Conservation (phyloP, 2,329 filamentous ascomycete genomes). For the Chrysoporthe deuterocubensis region DNA sequence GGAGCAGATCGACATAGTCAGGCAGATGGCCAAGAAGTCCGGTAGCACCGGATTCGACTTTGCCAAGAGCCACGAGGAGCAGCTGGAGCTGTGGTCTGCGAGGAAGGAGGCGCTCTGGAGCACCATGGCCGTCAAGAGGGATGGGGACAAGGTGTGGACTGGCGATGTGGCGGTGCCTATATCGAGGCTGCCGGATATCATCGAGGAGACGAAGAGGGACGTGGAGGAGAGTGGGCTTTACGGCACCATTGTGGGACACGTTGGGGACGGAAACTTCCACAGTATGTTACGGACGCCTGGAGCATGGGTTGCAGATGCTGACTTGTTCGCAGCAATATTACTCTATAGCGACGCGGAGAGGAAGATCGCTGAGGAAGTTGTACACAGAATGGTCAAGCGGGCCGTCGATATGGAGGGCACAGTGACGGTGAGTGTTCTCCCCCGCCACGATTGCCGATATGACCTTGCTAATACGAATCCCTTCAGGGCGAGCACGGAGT, state of each 20-base stretch:
- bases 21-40: constrained; percentile 62
- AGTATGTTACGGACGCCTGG: constrained; percentile 24
- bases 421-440: constrained; percentile 60
- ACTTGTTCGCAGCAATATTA: constrained; percentile 47
- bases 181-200: constrained; percentile 58
- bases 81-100: constrained; percentile 71
- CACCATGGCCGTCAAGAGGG: constrained; percentile 59
- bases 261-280: constrained; percentile 82
- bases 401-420: constrained; percentile 86
- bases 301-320: background rate
- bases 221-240: constrained; percentile 48
- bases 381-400: constrained; percentile 84
- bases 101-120: constrained; percentile 50
- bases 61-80: constrained; percentile 70
- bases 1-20: constrained; percentile 75
- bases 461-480: constrained; percentile 18
- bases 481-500: constrained; percentile 77
- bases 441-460: background rate
- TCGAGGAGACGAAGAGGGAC: constrained; percentile 41
- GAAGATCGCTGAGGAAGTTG: constrained; percentile 68
- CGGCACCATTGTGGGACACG: constrained; percentile 68
- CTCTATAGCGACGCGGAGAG: constrained; percentile 69
- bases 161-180: constrained; percentile 73
- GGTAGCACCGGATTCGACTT: constrained; percentile 78
- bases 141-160: constrained; percentile 63